phyloP scores from a whole-genome alignment of 176 grass and related monocot species.

The Oryza brachyantha region DNA sequence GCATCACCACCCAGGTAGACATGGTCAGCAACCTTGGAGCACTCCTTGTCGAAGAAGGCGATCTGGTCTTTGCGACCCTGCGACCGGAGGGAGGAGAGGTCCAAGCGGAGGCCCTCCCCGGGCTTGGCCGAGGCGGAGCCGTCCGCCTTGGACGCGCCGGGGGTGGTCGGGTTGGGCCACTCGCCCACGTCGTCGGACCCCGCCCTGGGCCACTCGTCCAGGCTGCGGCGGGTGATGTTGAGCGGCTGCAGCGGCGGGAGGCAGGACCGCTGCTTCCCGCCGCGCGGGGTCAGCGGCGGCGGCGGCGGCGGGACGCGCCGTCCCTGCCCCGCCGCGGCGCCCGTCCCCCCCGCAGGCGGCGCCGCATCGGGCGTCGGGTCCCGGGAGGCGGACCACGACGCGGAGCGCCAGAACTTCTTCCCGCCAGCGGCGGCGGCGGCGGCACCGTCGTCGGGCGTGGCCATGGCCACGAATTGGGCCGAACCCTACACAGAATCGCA shows the following conservation, averaged over 20 bases:
- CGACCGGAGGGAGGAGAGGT: slow-evolving; percentile 60
- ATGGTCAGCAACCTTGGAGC: slow-evolving; percentile 93
- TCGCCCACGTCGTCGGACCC: slow-evolving; percentile 90
- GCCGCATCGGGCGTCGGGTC: slow-evolving; percentile 32
- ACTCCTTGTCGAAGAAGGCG: slow-evolving; percentile 98
- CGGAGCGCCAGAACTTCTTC: slow-evolving; percentile 85
- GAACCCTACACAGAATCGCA: neutral
- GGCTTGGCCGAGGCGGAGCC: slow-evolving; percentile 43
- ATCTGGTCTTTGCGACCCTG: slow-evolving; percentile 90
- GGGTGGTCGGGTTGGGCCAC: slow-evolving; percentile 89
- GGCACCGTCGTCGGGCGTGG: slow-evolving; percentile 47
- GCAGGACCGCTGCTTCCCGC: slow-evolving; percentile 52
- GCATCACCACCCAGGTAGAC: slow-evolving; percentile 92
- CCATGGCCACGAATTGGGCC: slow-evolving; percentile 38
- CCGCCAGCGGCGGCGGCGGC: slow-evolving; percentile 13
- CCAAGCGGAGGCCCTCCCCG: slow-evolving; percentile 62
- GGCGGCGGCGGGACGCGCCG: slow-evolving; percentile 42
- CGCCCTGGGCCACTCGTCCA: slow-evolving; percentile 87
- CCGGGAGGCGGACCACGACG: slow-evolving; percentile 77
- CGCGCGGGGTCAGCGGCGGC: slow-evolving; percentile 73
- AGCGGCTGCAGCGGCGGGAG: slow-evolving; percentile 91
- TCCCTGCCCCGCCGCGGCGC: neutral
- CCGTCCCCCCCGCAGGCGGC: neutral
- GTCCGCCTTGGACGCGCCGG: slow-evolving; percentile 46
- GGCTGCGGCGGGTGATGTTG: slow-evolving; percentile 63